Evolutionary conservation across 768 basidiomycete species (phyloP).

Genomic region (Dentipellis sp.): DNA sequence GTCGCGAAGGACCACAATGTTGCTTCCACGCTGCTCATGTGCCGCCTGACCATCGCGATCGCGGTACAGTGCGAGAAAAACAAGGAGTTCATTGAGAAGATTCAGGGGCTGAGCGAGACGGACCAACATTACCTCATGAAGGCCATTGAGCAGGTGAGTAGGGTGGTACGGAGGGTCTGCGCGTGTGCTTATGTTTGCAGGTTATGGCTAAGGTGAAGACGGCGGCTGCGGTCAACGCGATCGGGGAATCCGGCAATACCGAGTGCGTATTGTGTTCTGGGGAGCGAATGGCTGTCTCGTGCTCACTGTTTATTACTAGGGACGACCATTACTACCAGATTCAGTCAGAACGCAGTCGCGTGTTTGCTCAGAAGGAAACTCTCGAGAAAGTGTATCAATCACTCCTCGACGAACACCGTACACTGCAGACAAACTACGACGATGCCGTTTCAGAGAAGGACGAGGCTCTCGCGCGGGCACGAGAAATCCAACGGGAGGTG

Average conservation of each 20-base stretch:
- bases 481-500: constrained; percentile 47
- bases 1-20: constrained; percentile 72
- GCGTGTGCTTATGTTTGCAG: constrained; percentile 25
- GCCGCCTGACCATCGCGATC: constrained; percentile 75
- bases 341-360: constrained; percentile 69
- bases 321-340: constrained; percentile 86
- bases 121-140: constrained; percentile 90
- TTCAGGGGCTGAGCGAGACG: constrained; percentile 71
- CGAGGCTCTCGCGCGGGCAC: constrained; percentile 56
- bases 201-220: constrained; percentile 65
- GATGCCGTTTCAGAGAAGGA: constrained; percentile 73
- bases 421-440: constrained; percentile 67
- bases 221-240: constrained; percentile 36
- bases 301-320: constrained; percentile 28
- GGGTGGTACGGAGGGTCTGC: neutral
- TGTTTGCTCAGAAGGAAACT: constrained; percentile 79
- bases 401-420: constrained; percentile 67
- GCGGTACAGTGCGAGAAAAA: constrained; percentile 86
- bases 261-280: constrained; percentile 44
- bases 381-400: constrained; percentile 73
- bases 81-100: constrained; percentile 81
- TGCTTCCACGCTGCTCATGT: constrained; percentile 60
- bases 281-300: neutral
- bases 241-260: constrained; percentile 60
- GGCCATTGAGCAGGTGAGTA: constrained; percentile 80